phyloP scores from a whole-genome alignment of 73 alveolate species.

The Breviolum minutum region DNA sequence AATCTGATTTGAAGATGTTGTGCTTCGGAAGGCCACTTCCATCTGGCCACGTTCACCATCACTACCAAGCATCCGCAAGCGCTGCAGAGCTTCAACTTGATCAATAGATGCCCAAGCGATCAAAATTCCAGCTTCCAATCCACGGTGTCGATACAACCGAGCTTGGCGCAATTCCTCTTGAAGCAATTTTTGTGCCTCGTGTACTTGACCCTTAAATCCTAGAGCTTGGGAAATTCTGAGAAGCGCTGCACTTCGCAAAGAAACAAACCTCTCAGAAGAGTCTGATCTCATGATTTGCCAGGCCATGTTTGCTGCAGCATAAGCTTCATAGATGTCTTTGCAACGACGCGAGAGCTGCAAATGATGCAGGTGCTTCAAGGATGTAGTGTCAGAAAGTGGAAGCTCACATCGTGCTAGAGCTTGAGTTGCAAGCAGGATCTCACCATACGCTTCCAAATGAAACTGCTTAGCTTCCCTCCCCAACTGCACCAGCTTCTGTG shows the following conservation, averaged over 20 bases:
- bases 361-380: background rate
- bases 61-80: slow-evolving; percentile 23
- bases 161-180: background rate
- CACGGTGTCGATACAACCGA: background rate
- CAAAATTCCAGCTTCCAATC: slow-evolving; percentile 1
- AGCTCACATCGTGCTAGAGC: background rate
- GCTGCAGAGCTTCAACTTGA: slow-evolving; percentile 8
- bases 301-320: slow-evolving; percentile 7
- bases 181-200: background rate
- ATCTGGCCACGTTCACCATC: slow-evolving; percentile 35
- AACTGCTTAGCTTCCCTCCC: background rate
- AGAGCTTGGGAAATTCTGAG: background rate
- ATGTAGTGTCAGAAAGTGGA: background rate
- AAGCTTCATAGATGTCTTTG: background rate
- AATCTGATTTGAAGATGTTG: background rate
- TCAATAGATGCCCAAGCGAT: background rate
- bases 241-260: background rate
- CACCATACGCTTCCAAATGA: background rate
- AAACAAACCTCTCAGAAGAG: background rate
- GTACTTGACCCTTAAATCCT: background rate
- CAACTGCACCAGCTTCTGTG: slow-evolving; percentile 21
- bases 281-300: background rate
- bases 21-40: slow-evolving; percentile 40
- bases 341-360: background rate
- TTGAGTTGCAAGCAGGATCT: background rate